Evolutionary conservation across 140 eudicot genomes (phyloP), one percentile per base, ranked within the genome.

Genomic region (Stevia rebaudiana): DNA sequence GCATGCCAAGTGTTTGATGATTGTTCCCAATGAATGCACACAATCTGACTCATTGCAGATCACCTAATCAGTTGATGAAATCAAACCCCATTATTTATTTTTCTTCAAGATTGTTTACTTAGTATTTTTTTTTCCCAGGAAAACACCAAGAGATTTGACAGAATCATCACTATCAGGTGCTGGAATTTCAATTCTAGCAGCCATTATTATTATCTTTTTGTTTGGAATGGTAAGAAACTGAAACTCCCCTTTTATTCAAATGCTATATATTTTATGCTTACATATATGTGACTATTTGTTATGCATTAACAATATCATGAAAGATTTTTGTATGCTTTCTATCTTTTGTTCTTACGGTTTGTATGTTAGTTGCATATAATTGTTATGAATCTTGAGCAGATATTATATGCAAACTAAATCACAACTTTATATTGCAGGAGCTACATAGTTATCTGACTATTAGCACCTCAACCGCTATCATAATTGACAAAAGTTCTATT

Each of bases 81-180:
- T 36, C 41, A 36, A 36, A 36, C 41, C 41, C 41, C 41, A 36
- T 36, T 36, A 5, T 36, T 10, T 7, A 36, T 36, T 36, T 36
- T 36, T 47, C 11, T 18, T 47, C 16, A 18, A 30, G 23, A 17
- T 30, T 56, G 31, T 8, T 30, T 55, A 3, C 36, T 3, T 8
- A 2, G 2, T 5, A 9, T 55, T 21, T 13, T 10, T 37, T 48
- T 61, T 15, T 69, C 65, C 54, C 85, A 92, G 98, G 61, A 92
- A 92, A 79, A 92, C 91, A 56, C 98, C 98, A 37, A 70, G 98
- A 71, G 98, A 92, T 81, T 83, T 92, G 76, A 92, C 98, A 6
- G 98, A 92, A 75, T 96, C 98, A 73, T 87, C 98, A 52, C 71
- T 92, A 42, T 83, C 98, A 35, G 98, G 98, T 75, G 98, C 96